Conservation (phyloP, 805 yeast genomes). For the Starmerella apis region DNA sequence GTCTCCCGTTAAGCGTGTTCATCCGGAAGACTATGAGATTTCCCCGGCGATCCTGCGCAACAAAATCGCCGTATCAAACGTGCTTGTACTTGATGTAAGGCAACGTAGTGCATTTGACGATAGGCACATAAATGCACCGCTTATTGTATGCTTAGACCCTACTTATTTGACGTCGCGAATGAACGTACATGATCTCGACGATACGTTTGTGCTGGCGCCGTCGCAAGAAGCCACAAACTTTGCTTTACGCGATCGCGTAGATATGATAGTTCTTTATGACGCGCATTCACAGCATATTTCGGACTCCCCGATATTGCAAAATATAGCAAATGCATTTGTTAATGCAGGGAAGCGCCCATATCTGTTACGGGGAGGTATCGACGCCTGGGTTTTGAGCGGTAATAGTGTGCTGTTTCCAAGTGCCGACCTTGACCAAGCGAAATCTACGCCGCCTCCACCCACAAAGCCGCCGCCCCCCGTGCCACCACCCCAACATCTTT, state of each 20-base stretch:
- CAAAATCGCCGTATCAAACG: slow-evolving; percentile 15
- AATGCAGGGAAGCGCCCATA: slow-evolving; percentile 36
- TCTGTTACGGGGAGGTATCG: slow-evolving; percentile 48
- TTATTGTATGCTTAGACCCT: slow-evolving; percentile 70
- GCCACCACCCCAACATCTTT: slow-evolving; percentile 7
- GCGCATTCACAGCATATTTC: slow-evolving; percentile 24
- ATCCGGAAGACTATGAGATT: slow-evolving; percentile 11
- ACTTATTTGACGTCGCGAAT: slow-evolving; percentile 41
- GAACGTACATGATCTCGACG: slow-evolving; percentile 58
- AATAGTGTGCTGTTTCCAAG: not conserved
- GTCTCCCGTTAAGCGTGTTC: not conserved
- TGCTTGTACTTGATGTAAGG: slow-evolving; percentile 66
- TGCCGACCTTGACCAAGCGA: slow-evolving; percentile 8
- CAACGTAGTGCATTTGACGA: slow-evolving; percentile 47
- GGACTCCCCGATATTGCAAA: slow-evolving; percentile 31
- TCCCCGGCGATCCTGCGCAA: slow-evolving; percentile 17
- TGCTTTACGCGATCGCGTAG: slow-evolving; percentile 43
- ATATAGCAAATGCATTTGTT: slow-evolving; percentile 33
- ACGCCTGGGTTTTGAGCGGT: slow-evolving; percentile 32
- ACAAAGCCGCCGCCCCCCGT: slow-evolving; percentile 12
- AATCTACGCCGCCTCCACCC: slow-evolving; percentile 5
- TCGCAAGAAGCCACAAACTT: slow-evolving; percentile 47
- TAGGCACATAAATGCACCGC: slow-evolving; percentile 51
- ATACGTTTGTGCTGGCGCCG: slow-evolving; percentile 48
- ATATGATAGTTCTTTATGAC: slow-evolving; percentile 58